A percentile compares a stretch with the other conserved stretches of the same genome.
Evolutionary conservation across 768 basidiomycete genomes (phyloP).

Genomic region (Serendipita vermifera): DNA sequence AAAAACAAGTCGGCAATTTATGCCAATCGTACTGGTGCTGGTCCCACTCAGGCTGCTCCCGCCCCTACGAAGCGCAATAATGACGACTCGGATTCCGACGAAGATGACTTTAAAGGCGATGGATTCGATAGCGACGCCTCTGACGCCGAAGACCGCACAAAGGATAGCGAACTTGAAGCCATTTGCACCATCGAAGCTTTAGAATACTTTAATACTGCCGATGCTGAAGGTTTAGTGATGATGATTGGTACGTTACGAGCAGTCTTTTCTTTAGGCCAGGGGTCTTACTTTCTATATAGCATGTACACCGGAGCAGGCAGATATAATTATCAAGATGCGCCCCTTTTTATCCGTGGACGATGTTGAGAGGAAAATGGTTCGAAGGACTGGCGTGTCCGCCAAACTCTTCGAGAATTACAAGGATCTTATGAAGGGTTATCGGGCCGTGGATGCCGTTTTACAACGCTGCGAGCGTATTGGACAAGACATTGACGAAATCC

Average conservation of each 20-base stretch:
- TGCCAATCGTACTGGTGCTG: conserved; percentile 11
- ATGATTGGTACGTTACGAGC: conserved; percentile 26
- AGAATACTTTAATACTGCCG: conserved; percentile 31
- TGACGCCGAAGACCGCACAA: conserved; percentile 14
- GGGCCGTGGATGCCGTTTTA: conserved; percentile 77
- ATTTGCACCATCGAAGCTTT: conserved; percentile 21
- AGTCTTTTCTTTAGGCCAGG: not conserved
- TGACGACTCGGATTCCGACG: conserved; percentile 19
- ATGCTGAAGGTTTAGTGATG: conserved; percentile 28
- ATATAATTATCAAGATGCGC: conserved; percentile 60
- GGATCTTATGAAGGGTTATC: conserved; percentile 72
- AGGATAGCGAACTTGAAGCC: conserved; percentile 20
- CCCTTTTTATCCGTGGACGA: conserved; percentile 71
- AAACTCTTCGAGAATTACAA: conserved; percentile 85
- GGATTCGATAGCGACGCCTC: conserved; percentile 14
- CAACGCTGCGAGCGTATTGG: conserved; percentile 84
- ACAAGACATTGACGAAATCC: conserved; percentile 51
- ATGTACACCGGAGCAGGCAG: conserved; percentile 70
- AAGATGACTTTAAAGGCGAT: conserved; percentile 17
- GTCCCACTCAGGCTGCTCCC: not conserved
- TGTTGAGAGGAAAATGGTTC: conserved; percentile 58
- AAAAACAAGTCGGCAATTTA: conserved; percentile 15
- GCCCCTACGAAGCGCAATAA: conserved; percentile 11
- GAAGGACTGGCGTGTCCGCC: conserved; percentile 76
- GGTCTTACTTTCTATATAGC: conserved; percentile 15